Percentiles rank a stretch among this genome's conserved stretches.
These are phyloP conservation scores for Fusarium neocosmosporiellum DNA, from an alignment of 2,329 filamentous ascomycete genomes.

Conservation along the genomic window DNA sequence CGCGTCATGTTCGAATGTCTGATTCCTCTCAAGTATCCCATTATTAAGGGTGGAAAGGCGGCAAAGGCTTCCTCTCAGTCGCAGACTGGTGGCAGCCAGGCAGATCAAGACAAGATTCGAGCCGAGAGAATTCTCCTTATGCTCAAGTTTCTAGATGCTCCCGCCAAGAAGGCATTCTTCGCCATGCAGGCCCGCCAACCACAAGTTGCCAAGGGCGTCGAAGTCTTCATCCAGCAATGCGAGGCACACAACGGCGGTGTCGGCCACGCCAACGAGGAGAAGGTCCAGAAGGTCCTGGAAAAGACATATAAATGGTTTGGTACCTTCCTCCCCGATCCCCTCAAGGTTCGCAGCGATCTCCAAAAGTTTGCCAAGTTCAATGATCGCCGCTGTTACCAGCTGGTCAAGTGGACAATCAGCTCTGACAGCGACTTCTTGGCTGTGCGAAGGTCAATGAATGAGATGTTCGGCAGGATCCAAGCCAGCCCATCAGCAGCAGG, in stretches of 20 bases:
- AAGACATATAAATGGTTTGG: constrained; percentile 79
- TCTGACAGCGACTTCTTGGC: constrained; percentile 92
- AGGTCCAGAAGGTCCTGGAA: constrained; percentile 76
- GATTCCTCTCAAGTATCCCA: constrained; percentile 88
- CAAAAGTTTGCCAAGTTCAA: constrained; percentile 92
- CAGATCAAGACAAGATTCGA: constrained; percentile 80
- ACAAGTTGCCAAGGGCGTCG: constrained; percentile 77
- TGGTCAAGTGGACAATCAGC: constrained; percentile 86
- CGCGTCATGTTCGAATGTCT: constrained; percentile 87
- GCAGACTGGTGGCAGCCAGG: constrained; percentile 60
- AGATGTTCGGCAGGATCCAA: constrained; percentile 85
- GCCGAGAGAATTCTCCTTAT: constrained; percentile 87
- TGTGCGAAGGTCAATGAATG: constrained; percentile 89
- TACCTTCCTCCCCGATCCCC: constrained; percentile 79
- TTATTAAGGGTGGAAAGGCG: constrained; percentile 64
- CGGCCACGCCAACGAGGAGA: constrained; percentile 76
- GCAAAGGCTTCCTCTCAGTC: constrained; percentile 69
- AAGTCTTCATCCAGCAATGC: constrained; percentile 83
- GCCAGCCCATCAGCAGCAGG: constrained; percentile 67
- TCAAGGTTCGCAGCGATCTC: constrained; percentile 79
- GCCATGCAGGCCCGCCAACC: constrained; percentile 84
- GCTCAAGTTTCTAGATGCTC: constrained; percentile 79
- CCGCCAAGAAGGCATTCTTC: constrained; percentile 88
- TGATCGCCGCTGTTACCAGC: constrained; percentile 88
- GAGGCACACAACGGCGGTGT: constrained; percentile 92